Base-by-base conservation (phyloP, 805 yeast species). In the Candida sakaeoensis region DNA sequence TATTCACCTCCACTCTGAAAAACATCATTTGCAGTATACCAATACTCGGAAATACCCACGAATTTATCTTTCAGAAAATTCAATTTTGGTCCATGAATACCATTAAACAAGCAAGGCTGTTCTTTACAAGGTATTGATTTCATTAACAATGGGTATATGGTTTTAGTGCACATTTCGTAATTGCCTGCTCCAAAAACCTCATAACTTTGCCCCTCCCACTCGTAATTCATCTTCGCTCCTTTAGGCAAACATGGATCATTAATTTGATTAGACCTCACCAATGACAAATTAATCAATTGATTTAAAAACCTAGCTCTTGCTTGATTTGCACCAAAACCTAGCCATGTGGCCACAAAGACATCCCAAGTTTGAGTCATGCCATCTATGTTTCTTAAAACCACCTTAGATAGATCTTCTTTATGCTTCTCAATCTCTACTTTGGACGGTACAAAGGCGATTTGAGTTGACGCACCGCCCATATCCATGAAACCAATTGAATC, bases 381-480 rank as follows among this genome's bases (percentile, higher is more conserved):
- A 52, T 83, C 77, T 19, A 82, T 59, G 36, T 77, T 82, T 41
- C 89, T 74, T 42, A 93, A 63, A 12, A 72, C 68, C 2, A 93
- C 75, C 2, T 69, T 72, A 21, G 82, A 77, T 40, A 90, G 71
- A 57, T 89, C 95, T 39, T 90, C 90, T 30, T 63, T 57, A 57
- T 88, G 95, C 46, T 73, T 74, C 18, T 57, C 61, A 6, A 83
- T 60, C 45, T 87, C 89, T n/a, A 73, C 67, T 3, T 53, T 46
- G 29, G 74, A 74, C 0, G 97, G 97, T 7, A 85, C 89, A 71
- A 90, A 93, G 7, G 98, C 95, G 16, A 93, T 77, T 56, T 93
- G 99, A 0, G 96, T 88, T 2, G 96, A 88, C 0, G 99, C 99
- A 10, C 99, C 99, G 12, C 99, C 99, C 99, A 93, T 93, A 60